Evolutionary conservation across 1,284 basidiomycete genomes (phyloP), one percentile per base, ranked within the genome.

Genomic region (Ustanciosporium gigantosporum): DNA sequence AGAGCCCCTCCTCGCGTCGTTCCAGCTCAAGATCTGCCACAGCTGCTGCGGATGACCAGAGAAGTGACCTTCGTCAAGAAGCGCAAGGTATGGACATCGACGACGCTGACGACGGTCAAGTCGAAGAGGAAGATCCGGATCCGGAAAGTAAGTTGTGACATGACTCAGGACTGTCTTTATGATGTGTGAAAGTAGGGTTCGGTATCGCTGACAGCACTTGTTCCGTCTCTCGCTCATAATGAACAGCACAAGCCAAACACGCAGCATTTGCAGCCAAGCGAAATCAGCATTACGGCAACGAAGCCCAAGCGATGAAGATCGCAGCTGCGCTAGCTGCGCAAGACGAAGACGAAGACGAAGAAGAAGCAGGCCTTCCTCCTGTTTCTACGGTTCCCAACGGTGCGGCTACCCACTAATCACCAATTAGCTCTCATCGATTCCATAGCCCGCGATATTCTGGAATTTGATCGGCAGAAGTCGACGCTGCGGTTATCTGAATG

Each of bases 221-320:
- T 29, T 29, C n/a, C 11, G n/a, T n/a, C n/a, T n/a, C n/a, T n/a
- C n/a, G n/a, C n/a, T n/a, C n/a, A n/a, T n/a, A n/a, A n/a, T n/a
- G n/a, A n/a, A n/a, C 22, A 59, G 66, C 62, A 3, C 53, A 68
- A 52, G 69, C 65, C 40, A 68, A 72, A 37, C 70, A 73, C 21
- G 66, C 66, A 13, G 74, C 59, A 1, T 77, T 77, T 42, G 62
- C 70, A 2, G 59, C 57, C 24, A 77, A 76, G 52, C 56, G 75
- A 19, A 70, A 77, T 42, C 57, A 60, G 22, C 75, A 76, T 38
- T 77, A 77, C 41, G 75, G 74, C 14, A 74, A 77, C 39, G 75
- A 77, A 46, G 75, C 73, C 4, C 61, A 73, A 29, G 75, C 73
- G 21, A 71, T 77, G 51, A 72, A 73, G 50, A 52, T 69, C 31